Evolutionary conservation across 1,284 basidiomycete genomes (phyloP), one percentile per base, ranked within the genome.

Genomic region (Leccinum cinnamomeum): DNA sequence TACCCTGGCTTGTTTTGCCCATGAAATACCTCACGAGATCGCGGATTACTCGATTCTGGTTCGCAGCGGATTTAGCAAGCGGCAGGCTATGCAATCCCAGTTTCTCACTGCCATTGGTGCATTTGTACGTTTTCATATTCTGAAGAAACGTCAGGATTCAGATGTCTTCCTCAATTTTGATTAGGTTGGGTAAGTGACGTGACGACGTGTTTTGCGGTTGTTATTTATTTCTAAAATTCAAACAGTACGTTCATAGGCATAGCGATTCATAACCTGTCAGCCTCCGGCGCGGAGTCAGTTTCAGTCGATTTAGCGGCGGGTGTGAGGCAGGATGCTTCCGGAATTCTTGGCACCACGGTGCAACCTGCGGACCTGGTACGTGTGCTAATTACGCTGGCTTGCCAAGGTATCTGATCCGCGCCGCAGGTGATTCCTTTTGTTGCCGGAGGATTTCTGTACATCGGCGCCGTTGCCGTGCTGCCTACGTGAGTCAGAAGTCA

Each of bases 1-100:
- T 2, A 94, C 93, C 11, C 82, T 95, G 54, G 94, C 94, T 16
- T 95, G 93, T 70, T 95, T 95, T 72, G 92, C 92, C 6, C 93
- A 95, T 74, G 93, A 95, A 76, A 94, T 95, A 60, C 92, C 92
- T 16, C 92, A 94, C 71, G 92, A 94, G 80, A 95, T 95, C 63
- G 94, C 93, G 18, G 93, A 95, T 75, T 95, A 95, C 72, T 94
- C 91, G 16, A 95, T 95, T 69, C 80, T 95, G 41, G 86, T 94
- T 58, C 90, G 94, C 60, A 93, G 91, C 66, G 93, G 93, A 7
- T 95, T 95, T 75, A 91, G 89, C 18, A 95, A 95, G 77, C 81
- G 78, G 67, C 91, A 95, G 75, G 93, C 93, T 3, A 95, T 95
- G 92, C 89, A 90, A 69, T 91, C 90, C 53, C 94, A 95, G 72